Evolutionary conservation across 768 basidiomycete species (phyloP).

Genomic region (Boletus rex-veris): DNA sequence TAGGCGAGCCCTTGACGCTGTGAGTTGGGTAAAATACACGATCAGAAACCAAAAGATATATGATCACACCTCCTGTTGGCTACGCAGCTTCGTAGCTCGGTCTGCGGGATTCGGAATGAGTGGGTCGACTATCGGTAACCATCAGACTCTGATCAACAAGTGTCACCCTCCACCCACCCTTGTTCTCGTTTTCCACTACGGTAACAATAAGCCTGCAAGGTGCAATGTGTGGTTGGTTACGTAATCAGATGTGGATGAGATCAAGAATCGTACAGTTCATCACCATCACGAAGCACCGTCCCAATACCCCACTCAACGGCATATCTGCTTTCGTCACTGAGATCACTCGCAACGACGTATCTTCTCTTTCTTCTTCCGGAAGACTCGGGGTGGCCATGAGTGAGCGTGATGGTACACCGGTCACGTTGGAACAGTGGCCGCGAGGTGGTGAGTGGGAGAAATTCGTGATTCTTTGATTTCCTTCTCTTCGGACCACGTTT

Average conservation of each 20-base stretch:
- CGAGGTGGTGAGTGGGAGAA: conserved; percentile 61
- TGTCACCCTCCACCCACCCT: conserved; percentile 48
- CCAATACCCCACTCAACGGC: conserved; percentile 99
- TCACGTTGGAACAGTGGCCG: conserved; percentile 88
- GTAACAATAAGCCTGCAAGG: conserved; percentile 69
- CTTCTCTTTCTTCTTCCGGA: conserved; percentile 55
- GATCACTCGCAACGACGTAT: conserved; percentile 91
- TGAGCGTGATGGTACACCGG: conserved; percentile 84
- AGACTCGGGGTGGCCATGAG: conserved; percentile 75
- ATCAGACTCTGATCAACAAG: not conserved
- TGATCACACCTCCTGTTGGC: conserved; percentile 81
- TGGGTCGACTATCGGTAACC: conserved; percentile 54
- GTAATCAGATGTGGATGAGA: not conserved
- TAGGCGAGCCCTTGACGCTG: conserved; percentile 88
- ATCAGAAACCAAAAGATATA: not conserved
- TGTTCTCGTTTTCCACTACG: conserved; percentile 88
- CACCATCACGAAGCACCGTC: conserved; percentile 91
- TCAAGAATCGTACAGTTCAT: conserved; percentile 59
- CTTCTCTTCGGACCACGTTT: conserved; percentile 51
- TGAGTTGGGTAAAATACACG: conserved; percentile 7
- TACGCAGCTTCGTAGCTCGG: conserved; percentile 71
- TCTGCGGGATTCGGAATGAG: conserved; percentile 69
- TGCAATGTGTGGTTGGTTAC: not conserved
- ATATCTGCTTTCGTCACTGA: conserved; percentile 91
- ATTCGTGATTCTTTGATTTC: conserved; percentile 59